Evolutionary conservation across 768 basidiomycete species (phyloP).

Genomic region (Suillus brevipes): DNA sequence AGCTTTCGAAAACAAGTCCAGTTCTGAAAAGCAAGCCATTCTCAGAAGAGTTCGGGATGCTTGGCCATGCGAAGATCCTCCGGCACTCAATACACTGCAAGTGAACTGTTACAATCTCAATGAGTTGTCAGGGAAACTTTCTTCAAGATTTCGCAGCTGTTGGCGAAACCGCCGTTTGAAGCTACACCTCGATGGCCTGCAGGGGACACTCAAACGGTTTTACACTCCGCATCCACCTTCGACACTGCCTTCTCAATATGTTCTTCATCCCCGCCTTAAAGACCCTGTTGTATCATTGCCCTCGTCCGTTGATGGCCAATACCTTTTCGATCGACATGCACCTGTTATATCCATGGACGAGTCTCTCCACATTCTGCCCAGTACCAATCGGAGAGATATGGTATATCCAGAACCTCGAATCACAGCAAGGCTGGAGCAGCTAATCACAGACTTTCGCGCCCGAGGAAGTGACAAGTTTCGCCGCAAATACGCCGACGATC

Average conservation of each 20-base stretch:
- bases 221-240: not conserved
- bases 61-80: not conserved
- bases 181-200: not conserved
- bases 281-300: not conserved
- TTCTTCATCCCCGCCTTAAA: not conserved
- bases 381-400: not conserved
- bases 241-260: not conserved
- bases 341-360: not conserved
- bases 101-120: not conserved
- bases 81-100: not conserved
- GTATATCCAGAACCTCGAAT: not conserved
- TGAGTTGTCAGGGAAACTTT: not conserved
- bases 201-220: not conserved
- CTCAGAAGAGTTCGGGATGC: not conserved
- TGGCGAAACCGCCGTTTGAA: not conserved
- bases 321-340: constrained; percentile 9
- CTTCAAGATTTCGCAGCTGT: not conserved
- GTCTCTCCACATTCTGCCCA: not conserved
- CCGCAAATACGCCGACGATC: constrained; percentile 13
- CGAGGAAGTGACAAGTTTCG: constrained; percentile 11
- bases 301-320: not conserved
- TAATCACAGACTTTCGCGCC: constrained; percentile 8
- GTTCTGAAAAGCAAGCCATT: not conserved
- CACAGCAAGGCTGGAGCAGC: constrained; percentile 1
- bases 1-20: not conserved